Percentiles rank a stretch among this genome's conserved stretches.
phyloP scores from a whole-genome alignment of 345 rosid species.

The Syzygium aromaticum region DNA sequence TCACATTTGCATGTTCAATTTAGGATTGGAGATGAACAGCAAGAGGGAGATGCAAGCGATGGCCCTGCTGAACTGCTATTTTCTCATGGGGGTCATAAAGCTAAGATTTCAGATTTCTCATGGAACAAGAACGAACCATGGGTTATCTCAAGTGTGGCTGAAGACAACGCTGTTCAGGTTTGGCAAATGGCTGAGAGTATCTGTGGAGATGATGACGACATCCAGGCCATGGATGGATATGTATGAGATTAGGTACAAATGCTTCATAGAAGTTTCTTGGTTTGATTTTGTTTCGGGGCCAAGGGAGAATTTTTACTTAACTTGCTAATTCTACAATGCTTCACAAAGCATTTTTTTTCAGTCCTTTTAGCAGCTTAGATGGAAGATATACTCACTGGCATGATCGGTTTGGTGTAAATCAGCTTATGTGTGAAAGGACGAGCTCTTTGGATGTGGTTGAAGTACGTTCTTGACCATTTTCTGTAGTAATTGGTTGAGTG shows the following conservation, averaged over 20 bases:
- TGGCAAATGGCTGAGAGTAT: constrained; percentile 83
- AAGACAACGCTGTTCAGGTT: constrained; percentile 63
- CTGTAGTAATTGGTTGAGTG: not conserved
- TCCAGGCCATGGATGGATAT: constrained; percentile 10
- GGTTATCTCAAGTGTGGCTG: constrained; percentile 78
- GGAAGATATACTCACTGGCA: not conserved
- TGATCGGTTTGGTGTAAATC: not conserved
- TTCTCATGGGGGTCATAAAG: constrained; percentile 81
- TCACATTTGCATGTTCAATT: not conserved
- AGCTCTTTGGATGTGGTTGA: not conserved
- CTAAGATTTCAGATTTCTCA: constrained; percentile 75
- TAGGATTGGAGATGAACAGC: constrained; percentile 84
- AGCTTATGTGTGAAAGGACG: not conserved
- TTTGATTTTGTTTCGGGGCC: not conserved
- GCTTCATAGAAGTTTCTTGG: not conserved
- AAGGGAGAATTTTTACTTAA: not conserved
- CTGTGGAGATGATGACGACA: constrained; percentile 34
- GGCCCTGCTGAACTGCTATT: constrained; percentile 85
- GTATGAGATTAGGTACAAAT: not conserved
- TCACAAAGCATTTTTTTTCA: not conserved
- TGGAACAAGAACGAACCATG: constrained; percentile 70
- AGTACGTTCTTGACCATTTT: not conserved
- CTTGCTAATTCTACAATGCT: not conserved
- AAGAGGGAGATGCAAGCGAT: constrained; percentile 68
- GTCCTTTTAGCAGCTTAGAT: not conserved